Evolutionary conservation across 495 filamentous ascomycete genomes (phyloP).

Genomic region (Amorphotheca resinae): DNA sequence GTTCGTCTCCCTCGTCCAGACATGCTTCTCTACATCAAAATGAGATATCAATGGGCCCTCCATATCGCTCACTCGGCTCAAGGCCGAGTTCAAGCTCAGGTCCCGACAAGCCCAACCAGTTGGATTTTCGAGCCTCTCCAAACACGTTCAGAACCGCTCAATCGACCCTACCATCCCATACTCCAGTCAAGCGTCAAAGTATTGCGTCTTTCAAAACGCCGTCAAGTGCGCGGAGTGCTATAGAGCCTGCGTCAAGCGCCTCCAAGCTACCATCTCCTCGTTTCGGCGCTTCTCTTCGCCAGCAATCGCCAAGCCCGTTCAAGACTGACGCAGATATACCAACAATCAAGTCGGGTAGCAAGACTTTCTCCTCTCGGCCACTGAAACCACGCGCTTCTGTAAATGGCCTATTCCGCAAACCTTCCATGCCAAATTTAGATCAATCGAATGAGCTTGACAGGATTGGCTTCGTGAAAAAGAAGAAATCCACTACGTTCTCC

Average conservation of each 20-base stretch:
- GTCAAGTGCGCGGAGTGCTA: background rate
- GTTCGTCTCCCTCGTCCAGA: slow-evolving; percentile 26
- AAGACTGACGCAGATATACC: slow-evolving; percentile 22
- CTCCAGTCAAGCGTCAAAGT: slow-evolving; percentile 8
- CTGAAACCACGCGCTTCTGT: slow-evolving; percentile 44
- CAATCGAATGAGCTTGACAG: slow-evolving; percentile 24
- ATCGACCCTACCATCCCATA: slow-evolving; percentile 18
- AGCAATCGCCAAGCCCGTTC: slow-evolving; percentile 32
- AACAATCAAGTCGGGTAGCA: slow-evolving; percentile 32
- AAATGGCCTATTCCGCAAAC: slow-evolving; percentile 40
- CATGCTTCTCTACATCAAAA: slow-evolving; percentile 10
- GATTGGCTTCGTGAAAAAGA: slow-evolving; percentile 29
- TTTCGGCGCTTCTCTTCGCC: slow-evolving; percentile 13
- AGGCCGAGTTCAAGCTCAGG: slow-evolving; percentile 38
- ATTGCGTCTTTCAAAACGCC: slow-evolving; percentile 10
- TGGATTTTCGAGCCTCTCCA: slow-evolving; percentile 20
- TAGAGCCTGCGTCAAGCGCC: background rate
- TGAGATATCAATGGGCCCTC: slow-evolving; percentile 25
- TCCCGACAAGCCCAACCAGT: slow-evolving; percentile 22
- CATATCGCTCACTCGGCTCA: slow-evolving; percentile 35
- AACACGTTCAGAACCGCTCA: slow-evolving; percentile 19
- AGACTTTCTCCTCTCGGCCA: slow-evolving; percentile 34
- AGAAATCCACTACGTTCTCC: slow-evolving; percentile 29
- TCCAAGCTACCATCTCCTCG: slow-evolving; percentile 17
- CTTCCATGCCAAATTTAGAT: slow-evolving; percentile 30